Conservation (phyloP, 148 eudicot genomes). For the Linanthus parryae region DNA sequence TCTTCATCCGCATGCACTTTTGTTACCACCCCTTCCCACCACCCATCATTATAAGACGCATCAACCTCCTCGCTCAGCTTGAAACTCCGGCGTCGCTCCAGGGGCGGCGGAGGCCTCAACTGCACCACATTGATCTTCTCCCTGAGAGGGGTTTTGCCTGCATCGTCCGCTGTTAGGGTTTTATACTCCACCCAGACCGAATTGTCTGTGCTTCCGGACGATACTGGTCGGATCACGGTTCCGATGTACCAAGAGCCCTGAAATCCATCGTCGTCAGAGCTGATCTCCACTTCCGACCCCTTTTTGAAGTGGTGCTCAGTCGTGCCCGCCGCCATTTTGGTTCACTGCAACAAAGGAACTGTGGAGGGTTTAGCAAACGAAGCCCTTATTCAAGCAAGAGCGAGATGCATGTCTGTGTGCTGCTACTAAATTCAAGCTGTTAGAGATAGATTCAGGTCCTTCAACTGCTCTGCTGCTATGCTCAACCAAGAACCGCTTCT, state of each 20-base stretch:
- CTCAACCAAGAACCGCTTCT: too few relatives aligned
- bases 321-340: constrained; percentile 22
- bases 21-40: constrained; percentile 93
- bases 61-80: constrained; percentile 67
- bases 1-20: constrained; percentile 21
- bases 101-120: constrained; percentile 61
- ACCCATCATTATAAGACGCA: constrained; percentile 62
- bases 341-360: too few relatives aligned
- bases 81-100: constrained; percentile 31
- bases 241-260: constrained; percentile 81
- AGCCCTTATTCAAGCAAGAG: too few relatives aligned
- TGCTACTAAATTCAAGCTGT: too few relatives aligned
- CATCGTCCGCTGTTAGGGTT: constrained; percentile 35
- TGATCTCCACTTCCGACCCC: constrained; percentile 61
- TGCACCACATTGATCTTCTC: constrained; percentile 64
- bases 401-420: too few relatives aligned
- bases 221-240: constrained; percentile 38
- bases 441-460: too few relatives aligned
- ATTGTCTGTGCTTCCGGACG: constrained; percentile 7
- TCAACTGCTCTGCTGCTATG: too few relatives aligned
- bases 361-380: too few relatives aligned
- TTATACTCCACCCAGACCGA: constrained; percentile 54
- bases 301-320: constrained; percentile 22
- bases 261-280: constrained; percentile 77
- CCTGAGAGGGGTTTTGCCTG: constrained; percentile 28